Evolutionary conservation across 805 yeast genomes (phyloP), one percentile per base, ranked within the genome.

Genomic region (Saccharomycopsis fermentans): DNA sequence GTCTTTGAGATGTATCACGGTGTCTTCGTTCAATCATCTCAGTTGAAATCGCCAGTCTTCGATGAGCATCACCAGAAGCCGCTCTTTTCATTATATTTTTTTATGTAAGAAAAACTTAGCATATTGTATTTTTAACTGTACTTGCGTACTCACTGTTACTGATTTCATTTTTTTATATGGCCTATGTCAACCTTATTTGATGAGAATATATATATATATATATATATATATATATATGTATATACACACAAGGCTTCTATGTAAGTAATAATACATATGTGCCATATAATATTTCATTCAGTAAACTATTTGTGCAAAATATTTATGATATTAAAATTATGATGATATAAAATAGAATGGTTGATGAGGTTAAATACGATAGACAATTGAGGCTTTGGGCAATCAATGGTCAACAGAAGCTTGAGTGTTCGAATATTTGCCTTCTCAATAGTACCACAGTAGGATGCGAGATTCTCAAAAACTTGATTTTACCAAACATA

Each of bases 341-440:
- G 8, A 26, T 6, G 8, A 48, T 48, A 48, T 6, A 21, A 3
- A 11, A 2, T 4, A 29, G 17, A 17, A 52, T 59, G 57, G 36
- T 32, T 24, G 53, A 61, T 48, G 62, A 79, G 74, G 74, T 75
- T 54, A 83, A 83, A 61, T 90, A 88, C 67, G 97, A 91, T 69
- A 77, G 99, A 40, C 98, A 92, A 68, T 72, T 92, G 59, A 78
- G 97, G 39, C 72, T 92, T 16, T 92, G 98, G 98, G 90, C 88
- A 1, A 66, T 78, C 0, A 69, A 77, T 11, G 99, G 97, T 2
- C 99, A 92, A 66, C 59, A 69, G 3, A 73, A 75, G 6, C 73
- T 92, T 17, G 80, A 80, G 35, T 65, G 67, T 1, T 74, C 91
- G 0, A 82, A 78, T 58, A 75, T 90, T 2, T 79, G 90, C 58